These are phyloP conservation scores for Aspergillus sp. DNA, from an alignment of 2,329 filamentous ascomycete genomes.

Conservation along the genomic window DNA sequence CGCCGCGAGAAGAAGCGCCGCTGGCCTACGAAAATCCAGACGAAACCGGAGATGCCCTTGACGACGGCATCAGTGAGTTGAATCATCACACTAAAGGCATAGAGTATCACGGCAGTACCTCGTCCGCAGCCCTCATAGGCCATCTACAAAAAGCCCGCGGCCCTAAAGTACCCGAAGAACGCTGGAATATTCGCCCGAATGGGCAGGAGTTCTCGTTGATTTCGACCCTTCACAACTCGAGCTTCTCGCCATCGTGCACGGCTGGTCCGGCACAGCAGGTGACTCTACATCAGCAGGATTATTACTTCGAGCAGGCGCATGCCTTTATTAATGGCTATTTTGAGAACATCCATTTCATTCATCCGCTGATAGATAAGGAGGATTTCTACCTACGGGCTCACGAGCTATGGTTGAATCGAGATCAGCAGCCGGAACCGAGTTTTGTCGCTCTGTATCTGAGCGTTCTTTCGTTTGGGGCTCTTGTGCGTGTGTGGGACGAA, in stretches of 20 bases:
- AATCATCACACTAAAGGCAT: constrained; percentile 48
- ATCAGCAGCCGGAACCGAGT: constrained; percentile 34
- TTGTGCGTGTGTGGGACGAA: constrained; percentile 47
- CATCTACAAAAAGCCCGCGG: constrained; percentile 38
- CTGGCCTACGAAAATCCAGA: constrained; percentile 19
- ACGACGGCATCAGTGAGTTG: constrained; percentile 45
- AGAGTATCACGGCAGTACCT: constrained; percentile 52
- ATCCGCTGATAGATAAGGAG: constrained; percentile 50
- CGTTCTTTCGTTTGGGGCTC: constrained; percentile 47
- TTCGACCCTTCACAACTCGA: constrained; percentile 48
- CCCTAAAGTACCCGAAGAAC: constrained; percentile 18
- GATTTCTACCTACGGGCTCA: constrained; percentile 46
- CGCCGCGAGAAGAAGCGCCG: constrained; percentile 16
- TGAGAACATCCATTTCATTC: constrained; percentile 49
- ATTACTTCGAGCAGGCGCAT: constrained; percentile 47
- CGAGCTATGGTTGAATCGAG: constrained; percentile 42
- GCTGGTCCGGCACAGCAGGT: constrained; percentile 20
- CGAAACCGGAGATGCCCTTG: constrained; percentile 26
- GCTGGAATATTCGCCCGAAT: constrained; percentile 6
- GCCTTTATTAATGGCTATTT: constrained; percentile 51
- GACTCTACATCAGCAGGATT: constrained; percentile 31
- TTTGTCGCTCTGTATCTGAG: constrained; percentile 51
- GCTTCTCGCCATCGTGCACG: constrained; percentile 37
- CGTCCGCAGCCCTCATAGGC: constrained; percentile 47
- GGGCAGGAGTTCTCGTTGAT: constrained; percentile 40